Evolutionary conservation across 2,329 filamentous ascomycete genomes (phyloP).

Genomic region (Sclerotiophoma versabilis): DNA sequence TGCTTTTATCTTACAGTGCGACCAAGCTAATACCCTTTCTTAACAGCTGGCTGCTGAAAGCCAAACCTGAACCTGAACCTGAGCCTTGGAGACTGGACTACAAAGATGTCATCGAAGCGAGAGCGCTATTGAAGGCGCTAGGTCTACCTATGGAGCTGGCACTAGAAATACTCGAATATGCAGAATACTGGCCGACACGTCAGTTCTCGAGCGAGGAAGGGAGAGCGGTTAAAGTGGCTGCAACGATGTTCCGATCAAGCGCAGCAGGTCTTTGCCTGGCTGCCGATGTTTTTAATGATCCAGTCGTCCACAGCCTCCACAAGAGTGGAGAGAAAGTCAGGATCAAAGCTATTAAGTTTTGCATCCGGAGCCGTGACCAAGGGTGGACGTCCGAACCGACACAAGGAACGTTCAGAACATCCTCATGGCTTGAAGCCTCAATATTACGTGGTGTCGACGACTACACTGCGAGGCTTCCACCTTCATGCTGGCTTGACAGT

Average conservation of each 20-base stretch:
- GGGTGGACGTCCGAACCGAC: constrained; percentile 43
- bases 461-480: constrained; percentile 6
- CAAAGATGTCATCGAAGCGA: constrained; percentile 31
- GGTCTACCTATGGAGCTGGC: constrained; percentile 41
- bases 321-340: constrained; percentile 25
- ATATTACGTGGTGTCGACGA: constrained; percentile 31
- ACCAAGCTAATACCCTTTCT: neutral
- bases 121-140: constrained; percentile 30
- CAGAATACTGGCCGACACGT: constrained; percentile 35
- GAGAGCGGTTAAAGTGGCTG: constrained; percentile 1
- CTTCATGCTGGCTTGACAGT: constrained; percentile 7
- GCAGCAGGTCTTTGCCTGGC: constrained; percentile 27
- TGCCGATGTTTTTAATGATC: constrained; percentile 19
- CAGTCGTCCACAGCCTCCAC: constrained; percentile 7
- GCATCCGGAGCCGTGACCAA: constrained; percentile 37
- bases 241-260: constrained; percentile 4
- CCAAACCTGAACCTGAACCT: neutral
- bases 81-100: constrained; percentile 20
- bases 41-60: neutral
- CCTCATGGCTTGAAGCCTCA: constrained; percentile 44
- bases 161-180: constrained; percentile 36
- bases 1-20: neutral
- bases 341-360: constrained; percentile 35
- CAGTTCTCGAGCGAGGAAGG: constrained; percentile 1
- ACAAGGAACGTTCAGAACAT: constrained; percentile 35